phyloP scores from a whole-genome alignment of 192 early-diverging fungal species.

The Umbelopsis ramanniana region DNA sequence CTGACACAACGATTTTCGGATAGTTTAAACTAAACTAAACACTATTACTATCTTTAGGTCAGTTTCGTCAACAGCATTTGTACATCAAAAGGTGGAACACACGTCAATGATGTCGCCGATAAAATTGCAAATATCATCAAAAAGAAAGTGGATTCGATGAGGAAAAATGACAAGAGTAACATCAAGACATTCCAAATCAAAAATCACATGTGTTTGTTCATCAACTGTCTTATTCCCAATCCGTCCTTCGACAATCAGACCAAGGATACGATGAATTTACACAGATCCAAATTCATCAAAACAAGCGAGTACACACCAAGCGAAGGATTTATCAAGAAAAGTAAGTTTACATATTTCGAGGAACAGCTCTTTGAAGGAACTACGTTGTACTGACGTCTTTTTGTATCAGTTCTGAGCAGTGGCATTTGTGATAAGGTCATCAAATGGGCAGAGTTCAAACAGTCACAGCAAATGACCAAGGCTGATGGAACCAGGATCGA shows the following conservation, averaged over 20 bases:
- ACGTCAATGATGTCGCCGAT: slow-evolving; percentile 82
- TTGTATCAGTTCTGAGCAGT: slow-evolving; percentile 70
- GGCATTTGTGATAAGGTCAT: slow-evolving; percentile 83
- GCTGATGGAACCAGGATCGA: slow-evolving; percentile 73
- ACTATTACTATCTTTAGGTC: slow-evolving; percentile 40
- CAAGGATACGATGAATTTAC: slow-evolving; percentile 92
- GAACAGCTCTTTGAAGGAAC: not conserved
- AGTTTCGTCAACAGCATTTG: slow-evolving; percentile 98
- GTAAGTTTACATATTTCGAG: slow-evolving; percentile 37
- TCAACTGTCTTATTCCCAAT: slow-evolving; percentile 94
- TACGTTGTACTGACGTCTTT: slow-evolving; percentile 7
- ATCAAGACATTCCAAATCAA: slow-evolving; percentile 87
- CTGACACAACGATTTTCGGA: not conserved
- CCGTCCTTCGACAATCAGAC: slow-evolving; percentile 98
- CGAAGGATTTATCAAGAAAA: slow-evolving; percentile 83
- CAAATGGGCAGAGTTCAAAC: slow-evolving; percentile 69
- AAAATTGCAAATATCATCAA: slow-evolving; percentile 77
- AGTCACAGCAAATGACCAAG: slow-evolving; percentile 79
- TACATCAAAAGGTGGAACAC: slow-evolving; percentile 92
- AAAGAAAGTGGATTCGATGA: slow-evolving; percentile 68
- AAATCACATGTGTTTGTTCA: slow-evolving; percentile 90
- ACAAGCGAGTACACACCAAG: slow-evolving; percentile 61
- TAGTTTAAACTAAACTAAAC: not conserved
- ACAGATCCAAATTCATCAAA: slow-evolving; percentile 76
- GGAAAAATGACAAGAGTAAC: slow-evolving; percentile 66